Conservation (phyloP, 176 grass and related monocot species). For the Eleusine coracana region DNA sequence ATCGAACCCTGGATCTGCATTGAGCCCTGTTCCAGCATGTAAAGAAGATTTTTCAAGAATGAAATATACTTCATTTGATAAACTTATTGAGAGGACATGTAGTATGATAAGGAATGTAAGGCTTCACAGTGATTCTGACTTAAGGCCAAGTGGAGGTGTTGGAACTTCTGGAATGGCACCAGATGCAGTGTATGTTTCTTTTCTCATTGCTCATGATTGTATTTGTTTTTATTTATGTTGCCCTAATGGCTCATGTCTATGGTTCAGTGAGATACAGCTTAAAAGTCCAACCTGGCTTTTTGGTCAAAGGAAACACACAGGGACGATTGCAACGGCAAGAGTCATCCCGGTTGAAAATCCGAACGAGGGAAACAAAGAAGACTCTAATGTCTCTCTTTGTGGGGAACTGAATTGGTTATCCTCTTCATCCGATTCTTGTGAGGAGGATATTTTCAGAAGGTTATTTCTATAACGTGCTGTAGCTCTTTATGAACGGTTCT, state of each 20-base stretch:
- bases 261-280: constrained; percentile 92
- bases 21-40: constrained; percentile 70
- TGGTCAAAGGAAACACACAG: constrained; percentile 89
- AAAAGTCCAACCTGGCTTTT: constrained; percentile 95
- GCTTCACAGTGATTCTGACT: constrained; percentile 66
- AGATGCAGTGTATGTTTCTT: constrained; percentile 83
- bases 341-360: constrained; percentile 48
- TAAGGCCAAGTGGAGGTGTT: constrained; percentile 50
- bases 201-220: neutral
- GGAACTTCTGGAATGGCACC: constrained; percentile 84
- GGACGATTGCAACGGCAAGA: constrained; percentile 46
- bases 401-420: constrained; percentile 74
- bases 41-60: constrained; percentile 82
- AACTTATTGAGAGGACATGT: constrained; percentile 75
- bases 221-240: constrained; percentile 1
- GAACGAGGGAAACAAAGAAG: constrained; percentile 44
- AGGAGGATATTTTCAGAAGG: constrained; percentile 93
- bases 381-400: constrained; percentile 37
- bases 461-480: constrained; percentile 29
- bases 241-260: constrained; percentile 14
- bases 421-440: constrained; percentile 54
- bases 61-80: constrained; percentile 90
- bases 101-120: constrained; percentile 78
- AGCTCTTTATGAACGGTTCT: constrained; percentile 8
- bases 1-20: constrained; percentile 38